phyloP scores from a whole-genome alignment of 2,329 filamentous ascomycete genomes.

The Pseudogymnoascus sp. region DNA sequence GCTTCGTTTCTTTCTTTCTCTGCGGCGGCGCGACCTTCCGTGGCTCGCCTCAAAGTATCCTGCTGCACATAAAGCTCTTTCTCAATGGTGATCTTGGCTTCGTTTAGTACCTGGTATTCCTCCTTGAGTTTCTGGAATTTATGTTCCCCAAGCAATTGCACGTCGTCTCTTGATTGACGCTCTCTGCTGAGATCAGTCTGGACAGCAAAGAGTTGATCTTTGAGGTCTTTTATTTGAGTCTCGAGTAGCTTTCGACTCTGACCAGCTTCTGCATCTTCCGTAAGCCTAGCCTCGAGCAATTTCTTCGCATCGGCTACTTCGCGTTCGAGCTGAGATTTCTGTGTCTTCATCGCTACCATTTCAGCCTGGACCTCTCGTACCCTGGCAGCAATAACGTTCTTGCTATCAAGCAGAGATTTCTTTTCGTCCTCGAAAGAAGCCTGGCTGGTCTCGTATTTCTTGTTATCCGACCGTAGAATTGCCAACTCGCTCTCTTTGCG shows the following conservation, averaged over 20 bases:
- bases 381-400: conserved; percentile 68
- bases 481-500: conserved; percentile 91
- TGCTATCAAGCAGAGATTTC: conserved; percentile 62
- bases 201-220: conserved; percentile 73
- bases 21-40: conserved; percentile 70
- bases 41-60: conserved; percentile 79
- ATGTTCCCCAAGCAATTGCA: conserved; percentile 83
- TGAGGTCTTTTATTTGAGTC: conserved; percentile 79
- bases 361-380: conserved; percentile 84
- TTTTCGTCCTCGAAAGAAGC: conserved; percentile 74
- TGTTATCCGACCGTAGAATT: conserved; percentile 76
- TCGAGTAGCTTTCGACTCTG: conserved; percentile 79
- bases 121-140: conserved; percentile 76
- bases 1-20: conserved; percentile 88
- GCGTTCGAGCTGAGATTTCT: conserved; percentile 76
- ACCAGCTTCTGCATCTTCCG: conserved; percentile 78
- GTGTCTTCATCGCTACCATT: conserved; percentile 76
- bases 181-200: conserved; percentile 88
- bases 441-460: conserved; percentile 75
- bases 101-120: conserved; percentile 80
- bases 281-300: conserved; percentile 79
- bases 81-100: conserved; percentile 94
- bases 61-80: conserved; percentile 97
- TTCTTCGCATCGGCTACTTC: conserved; percentile 85
- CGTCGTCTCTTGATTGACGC: conserved; percentile 88